Evolutionary conservation across 2,329 filamentous ascomycete species (phyloP).

Genomic region (Penicillium aurantiogriseum): DNA sequence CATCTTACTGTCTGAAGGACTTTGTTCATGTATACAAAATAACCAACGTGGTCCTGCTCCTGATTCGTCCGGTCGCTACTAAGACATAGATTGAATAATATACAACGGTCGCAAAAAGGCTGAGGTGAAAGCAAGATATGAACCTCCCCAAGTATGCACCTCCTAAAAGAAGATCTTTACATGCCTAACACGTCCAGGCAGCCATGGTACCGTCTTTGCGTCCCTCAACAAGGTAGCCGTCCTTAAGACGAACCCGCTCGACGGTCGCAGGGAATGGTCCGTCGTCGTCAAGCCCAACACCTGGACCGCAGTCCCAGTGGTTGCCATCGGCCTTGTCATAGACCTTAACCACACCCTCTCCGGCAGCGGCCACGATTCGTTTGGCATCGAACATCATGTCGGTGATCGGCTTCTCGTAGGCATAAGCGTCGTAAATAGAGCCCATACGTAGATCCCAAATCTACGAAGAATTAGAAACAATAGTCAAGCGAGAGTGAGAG

Average conservation of each 20-base stretch:
- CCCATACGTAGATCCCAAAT: constrained; percentile 98
- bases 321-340: constrained; percentile 96
- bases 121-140: constrained; percentile 1
- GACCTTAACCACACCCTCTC: constrained; percentile 92
- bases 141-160: constrained; percentile 7
- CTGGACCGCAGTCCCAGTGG: constrained; percentile 95
- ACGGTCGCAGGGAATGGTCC: constrained; percentile 66
- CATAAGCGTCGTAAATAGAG: constrained; percentile 92
- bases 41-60: constrained; percentile 10
- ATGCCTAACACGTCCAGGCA: constrained; percentile 73
- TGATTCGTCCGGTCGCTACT: constrained; percentile 13
- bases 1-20: neutral
- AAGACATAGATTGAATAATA: constrained; percentile 25
- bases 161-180: neutral
- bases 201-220: constrained; percentile 83
- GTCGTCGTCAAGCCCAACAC: constrained; percentile 64
- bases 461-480: constrained; percentile 49
- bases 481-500: neutral
- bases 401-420: constrained; percentile 86
- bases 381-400: constrained; percentile 96
- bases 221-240: constrained; percentile 91
- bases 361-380: constrained; percentile 83
- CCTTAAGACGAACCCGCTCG: constrained; percentile 84
- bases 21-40: constrained; percentile 12
- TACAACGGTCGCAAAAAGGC: constrained; percentile 20